A percentile compares a stretch with the other conserved stretches of the same genome.
These are phyloP conservation scores for Bolboschoenoplectus hybrid DNA, from an alignment of 202 grass and related monocot species.

Conservation along the genomic window DNA sequence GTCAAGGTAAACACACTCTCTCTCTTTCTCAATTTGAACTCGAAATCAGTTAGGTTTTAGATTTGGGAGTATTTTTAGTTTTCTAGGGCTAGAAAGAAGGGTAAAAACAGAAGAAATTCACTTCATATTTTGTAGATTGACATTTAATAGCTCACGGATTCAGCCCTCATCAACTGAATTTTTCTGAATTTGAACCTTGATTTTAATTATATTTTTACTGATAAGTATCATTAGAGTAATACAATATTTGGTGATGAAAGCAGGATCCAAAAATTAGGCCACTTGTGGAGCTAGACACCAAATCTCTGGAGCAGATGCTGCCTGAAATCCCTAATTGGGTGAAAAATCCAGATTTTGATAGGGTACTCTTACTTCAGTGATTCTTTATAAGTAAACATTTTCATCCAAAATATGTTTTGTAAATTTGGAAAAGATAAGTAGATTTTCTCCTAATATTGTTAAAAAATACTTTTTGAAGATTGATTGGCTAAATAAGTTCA, in stretches of 20 bases:
- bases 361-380: conserved; percentile 44
- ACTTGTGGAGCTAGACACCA: conserved; percentile 66
- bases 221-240: not conserved
- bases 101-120: not conserved
- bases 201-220: not conserved
- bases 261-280: conserved; percentile 66
- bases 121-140: not conserved
- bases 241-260: conserved; percentile 18
- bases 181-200: not conserved
- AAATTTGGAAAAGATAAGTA: conserved; percentile 11
- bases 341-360: conserved; percentile 80
- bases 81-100: not conserved
- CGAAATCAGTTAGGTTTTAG: not conserved
- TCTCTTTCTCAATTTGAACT: not conserved
- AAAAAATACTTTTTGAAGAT: conserved; percentile 46
- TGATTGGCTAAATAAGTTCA: conserved; percentile 86
- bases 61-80: conserved; percentile 4
- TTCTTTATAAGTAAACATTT: conserved; percentile 20
- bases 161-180: not conserved
- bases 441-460: conserved; percentile 18
- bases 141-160: not conserved
- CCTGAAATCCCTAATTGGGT: conserved; percentile 85
- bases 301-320: conserved; percentile 61
- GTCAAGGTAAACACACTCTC: conserved; percentile 58
- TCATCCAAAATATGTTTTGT: conserved; percentile 10